phyloP scores from a whole-genome alignment of 2,329 filamentous ascomycete species.

The Sarocladium oryzae region DNA sequence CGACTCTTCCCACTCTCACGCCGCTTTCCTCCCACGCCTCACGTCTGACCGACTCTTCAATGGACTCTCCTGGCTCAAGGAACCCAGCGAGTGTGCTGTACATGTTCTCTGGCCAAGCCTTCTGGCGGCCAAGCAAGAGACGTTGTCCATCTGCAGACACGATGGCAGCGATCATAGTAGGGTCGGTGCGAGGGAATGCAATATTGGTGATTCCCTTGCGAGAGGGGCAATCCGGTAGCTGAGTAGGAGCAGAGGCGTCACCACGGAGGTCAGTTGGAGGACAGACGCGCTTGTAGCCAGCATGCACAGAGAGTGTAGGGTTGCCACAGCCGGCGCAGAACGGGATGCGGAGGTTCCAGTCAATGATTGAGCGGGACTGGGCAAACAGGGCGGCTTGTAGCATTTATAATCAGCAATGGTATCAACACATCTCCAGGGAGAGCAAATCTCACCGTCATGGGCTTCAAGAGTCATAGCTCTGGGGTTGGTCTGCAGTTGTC shows the following conservation, averaged over 20 bases:
- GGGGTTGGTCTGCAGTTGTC: slow-evolving; percentile 61
- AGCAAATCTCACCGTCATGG: slow-evolving; percentile 46
- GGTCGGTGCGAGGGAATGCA: slow-evolving; percentile 85
- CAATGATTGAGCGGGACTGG: slow-evolving; percentile 77
- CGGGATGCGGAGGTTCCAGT: slow-evolving; percentile 91
- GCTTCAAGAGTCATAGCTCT: slow-evolving; percentile 54
- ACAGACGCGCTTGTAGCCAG: slow-evolving; percentile 74
- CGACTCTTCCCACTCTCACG: slow-evolving; percentile 67
- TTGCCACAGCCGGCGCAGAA: slow-evolving; percentile 89
- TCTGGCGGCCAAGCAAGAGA: slow-evolving; percentile 77
- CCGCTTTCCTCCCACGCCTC: slow-evolving; percentile 86
- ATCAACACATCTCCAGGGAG: not conserved
- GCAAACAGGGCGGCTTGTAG: slow-evolving; percentile 76
- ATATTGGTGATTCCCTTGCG: slow-evolving; percentile 84
- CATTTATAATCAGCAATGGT: too few relatives aligned
- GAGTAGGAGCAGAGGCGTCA: slow-evolving; percentile 26
- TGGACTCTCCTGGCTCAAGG: slow-evolving; percentile 76
- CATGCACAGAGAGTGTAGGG: slow-evolving; percentile 70
- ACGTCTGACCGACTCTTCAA: slow-evolving; percentile 76
- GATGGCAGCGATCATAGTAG: slow-evolving; percentile 91
- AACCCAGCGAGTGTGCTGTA: slow-evolving; percentile 87
- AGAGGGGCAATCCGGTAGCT: slow-evolving; percentile 67
- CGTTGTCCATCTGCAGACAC: slow-evolving; percentile 72
- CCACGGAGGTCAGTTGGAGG: slow-evolving; percentile 57
- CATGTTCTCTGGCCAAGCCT: slow-evolving; percentile 77